These are phyloP conservation scores for Ascosphaera pollenicola DNA, from an alignment of 2,329 filamentous ascomycete genomes.

Conservation along the genomic window DNA sequence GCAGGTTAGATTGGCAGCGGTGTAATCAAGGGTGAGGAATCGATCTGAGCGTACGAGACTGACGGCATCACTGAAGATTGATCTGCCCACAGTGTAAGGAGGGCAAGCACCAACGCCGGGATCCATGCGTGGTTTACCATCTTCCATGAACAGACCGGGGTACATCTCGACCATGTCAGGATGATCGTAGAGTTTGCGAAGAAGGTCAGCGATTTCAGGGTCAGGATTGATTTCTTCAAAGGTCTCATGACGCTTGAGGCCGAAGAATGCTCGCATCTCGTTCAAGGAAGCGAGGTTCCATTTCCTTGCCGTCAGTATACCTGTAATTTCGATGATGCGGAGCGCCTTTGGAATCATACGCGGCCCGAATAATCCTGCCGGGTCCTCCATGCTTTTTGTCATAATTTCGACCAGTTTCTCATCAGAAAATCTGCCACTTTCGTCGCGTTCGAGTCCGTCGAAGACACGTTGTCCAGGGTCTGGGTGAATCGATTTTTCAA, in stretches of 20 bases:
- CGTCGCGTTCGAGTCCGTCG: conserved; percentile 33
- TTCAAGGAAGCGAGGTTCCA: conserved; percentile 30
- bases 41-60: conserved; percentile 20
- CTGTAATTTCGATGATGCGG: conserved; percentile 55
- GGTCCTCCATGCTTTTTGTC: conserved; percentile 42
- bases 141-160: conserved; percentile 35
- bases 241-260: conserved; percentile 30
- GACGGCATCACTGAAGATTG: conserved; percentile 22
- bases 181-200: conserved; percentile 38
- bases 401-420: conserved; percentile 47
- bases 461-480: conserved; percentile 44
- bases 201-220: conserved; percentile 29
- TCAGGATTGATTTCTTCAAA: conserved; percentile 39
- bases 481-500: conserved; percentile 31
- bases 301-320: conserved; percentile 51
- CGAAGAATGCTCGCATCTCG: conserved; percentile 42
- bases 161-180: conserved; percentile 49
- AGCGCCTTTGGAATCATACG: conserved; percentile 51
- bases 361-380: conserved; percentile 47
- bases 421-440: conserved; percentile 42
- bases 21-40: conserved; percentile 15
- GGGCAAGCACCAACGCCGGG: conserved; percentile 18
- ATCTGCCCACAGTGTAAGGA: conserved; percentile 17
- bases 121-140: conserved; percentile 16
- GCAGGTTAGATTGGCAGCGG: conserved; percentile 15